Percentiles rank a stretch among this genome's conserved stretches.
phyloP scores from a whole-genome alignment of 768 basidiomycete species.

The Trametes punicea region DNA sequence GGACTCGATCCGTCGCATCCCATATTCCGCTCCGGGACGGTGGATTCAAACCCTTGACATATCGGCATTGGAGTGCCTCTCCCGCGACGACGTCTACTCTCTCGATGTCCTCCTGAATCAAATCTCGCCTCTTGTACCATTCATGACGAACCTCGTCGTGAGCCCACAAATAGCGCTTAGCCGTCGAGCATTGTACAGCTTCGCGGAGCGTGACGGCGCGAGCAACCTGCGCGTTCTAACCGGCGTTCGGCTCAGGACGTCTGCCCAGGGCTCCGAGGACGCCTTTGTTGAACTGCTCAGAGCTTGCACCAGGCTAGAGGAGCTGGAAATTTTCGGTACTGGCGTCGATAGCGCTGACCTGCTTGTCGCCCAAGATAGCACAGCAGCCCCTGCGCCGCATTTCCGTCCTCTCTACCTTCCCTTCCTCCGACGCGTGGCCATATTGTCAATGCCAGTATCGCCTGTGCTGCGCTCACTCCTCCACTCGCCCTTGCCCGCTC shows the following conservation, averaged over 20 bases:
- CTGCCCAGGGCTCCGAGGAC: slow-evolving; percentile 40
- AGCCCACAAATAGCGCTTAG: slow-evolving; percentile 60
- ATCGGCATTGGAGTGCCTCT: slow-evolving; percentile 44
- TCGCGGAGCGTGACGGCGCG: slow-evolving; percentile 51
- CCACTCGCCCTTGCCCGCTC: slow-evolving; percentile 54
- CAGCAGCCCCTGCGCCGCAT: slow-evolving; percentile 15
- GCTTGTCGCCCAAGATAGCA: slow-evolving; percentile 30
- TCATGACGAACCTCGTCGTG: slow-evolving; percentile 50
- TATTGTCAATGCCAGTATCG: slow-evolving; percentile 67
- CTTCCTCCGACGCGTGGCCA: slow-evolving; percentile 53
- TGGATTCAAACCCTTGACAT: slow-evolving; percentile 81
- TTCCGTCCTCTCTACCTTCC: slow-evolving; percentile 51
- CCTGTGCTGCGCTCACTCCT: slow-evolving; percentile 60
- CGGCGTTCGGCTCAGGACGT: slow-evolving; percentile 46
- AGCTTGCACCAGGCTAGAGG: slow-evolving; percentile 53
- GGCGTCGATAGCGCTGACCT: slow-evolving; percentile 54
- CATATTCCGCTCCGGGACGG: slow-evolving; percentile 82
- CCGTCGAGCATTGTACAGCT: slow-evolving; percentile 49
- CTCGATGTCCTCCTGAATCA: slow-evolving; percentile 62
- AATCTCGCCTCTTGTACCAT: slow-evolving; percentile 67
- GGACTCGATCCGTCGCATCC: slow-evolving; percentile 86
- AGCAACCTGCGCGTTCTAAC: slow-evolving; percentile 47
- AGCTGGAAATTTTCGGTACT: slow-evolving; percentile 59
- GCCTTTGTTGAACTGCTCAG: slow-evolving; percentile 56
- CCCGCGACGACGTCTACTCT: slow-evolving; percentile 46